A percentile compares a stretch with the other conserved stretches of the same genome.
phyloP scores from a whole-genome alignment of 176 grass and related monocot species.

The Zoysia japonica region DNA sequence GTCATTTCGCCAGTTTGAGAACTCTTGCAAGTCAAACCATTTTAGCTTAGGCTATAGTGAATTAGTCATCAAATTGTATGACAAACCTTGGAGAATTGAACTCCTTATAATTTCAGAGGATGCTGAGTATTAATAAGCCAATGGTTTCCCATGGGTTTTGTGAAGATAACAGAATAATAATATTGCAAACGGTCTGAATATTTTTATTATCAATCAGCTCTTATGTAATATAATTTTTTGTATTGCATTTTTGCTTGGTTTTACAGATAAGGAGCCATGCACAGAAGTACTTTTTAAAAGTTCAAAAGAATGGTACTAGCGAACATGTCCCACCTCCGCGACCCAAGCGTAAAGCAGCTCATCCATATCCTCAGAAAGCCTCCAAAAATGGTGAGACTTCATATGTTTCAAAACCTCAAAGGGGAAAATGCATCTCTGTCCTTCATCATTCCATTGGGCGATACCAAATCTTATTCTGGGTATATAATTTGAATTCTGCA shows the following conservation, averaged over 20 bases:
- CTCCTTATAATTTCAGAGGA: neutral
- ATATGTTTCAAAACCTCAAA: neutral
- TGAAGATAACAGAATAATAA: neutral
- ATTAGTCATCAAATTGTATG: conserved; percentile 10
- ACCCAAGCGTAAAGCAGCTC: conserved; percentile 96
- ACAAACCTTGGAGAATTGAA: neutral
- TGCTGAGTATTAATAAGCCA: neutral
- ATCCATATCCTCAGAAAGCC: conserved; percentile 97
- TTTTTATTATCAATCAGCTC: conserved; percentile 12
- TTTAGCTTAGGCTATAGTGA: conserved; percentile 1
- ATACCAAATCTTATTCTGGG: neutral
- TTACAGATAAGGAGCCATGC: conserved; percentile 97
- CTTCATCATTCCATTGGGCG: neutral
- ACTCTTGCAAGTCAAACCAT: conserved; percentile 3
- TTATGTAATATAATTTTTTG: neutral
- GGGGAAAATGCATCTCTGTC: neutral
- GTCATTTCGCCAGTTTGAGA: neutral
- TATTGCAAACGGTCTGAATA: neutral
- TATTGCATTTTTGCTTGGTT: conserved; percentile 11
- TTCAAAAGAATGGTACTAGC: conserved; percentile 95
- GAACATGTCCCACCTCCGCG: conserved; percentile 95
- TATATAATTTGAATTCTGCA: conserved; percentile 24
- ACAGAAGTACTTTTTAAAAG: conserved; percentile 97
- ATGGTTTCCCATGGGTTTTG: neutral
- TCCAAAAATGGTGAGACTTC: conserved; percentile 81